A percentile compares a stretch with the other conserved stretches of the same genome.
phyloP scores from a whole-genome alignment of 768 basidiomycete genomes.

The Galerina sulciceps region DNA sequence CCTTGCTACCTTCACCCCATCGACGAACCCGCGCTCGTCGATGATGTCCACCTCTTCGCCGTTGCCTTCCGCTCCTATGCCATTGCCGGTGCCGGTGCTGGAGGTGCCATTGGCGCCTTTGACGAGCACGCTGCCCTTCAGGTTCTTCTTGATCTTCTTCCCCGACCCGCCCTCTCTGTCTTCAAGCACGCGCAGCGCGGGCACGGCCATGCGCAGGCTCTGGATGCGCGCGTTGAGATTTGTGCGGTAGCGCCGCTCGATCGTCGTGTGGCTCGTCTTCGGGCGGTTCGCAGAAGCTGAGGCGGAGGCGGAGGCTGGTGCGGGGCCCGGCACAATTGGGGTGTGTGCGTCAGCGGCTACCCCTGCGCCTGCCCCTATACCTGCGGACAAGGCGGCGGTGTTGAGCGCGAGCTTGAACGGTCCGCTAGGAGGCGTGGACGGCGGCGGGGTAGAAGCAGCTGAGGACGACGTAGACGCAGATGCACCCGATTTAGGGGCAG shows the following conservation, averaged over 20 bases:
- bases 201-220: slow-evolving; percentile 78
- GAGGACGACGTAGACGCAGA: slow-evolving; percentile 46
- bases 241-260: slow-evolving; percentile 86
- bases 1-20: slow-evolving; percentile 90
- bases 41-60: slow-evolving; percentile 57
- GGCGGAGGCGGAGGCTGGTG: slow-evolving; percentile 16
- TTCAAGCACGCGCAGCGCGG: slow-evolving; percentile 81
- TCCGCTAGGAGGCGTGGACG: slow-evolving; percentile 40
- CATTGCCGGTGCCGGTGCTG: slow-evolving; percentile 22
- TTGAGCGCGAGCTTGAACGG: slow-evolving; percentile 21
- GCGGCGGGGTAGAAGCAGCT: slow-evolving; percentile 47
- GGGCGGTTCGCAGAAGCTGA: too few relatives aligned
- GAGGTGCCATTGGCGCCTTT: slow-evolving; percentile 31
- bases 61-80: slow-evolving; percentile 32
- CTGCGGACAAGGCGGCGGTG: slow-evolving; percentile 13
- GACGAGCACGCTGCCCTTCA: slow-evolving; percentile 41
- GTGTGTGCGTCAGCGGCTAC: neutral
- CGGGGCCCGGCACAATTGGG: neutral
- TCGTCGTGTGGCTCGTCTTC: slow-evolving; percentile 91
- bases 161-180: slow-evolving; percentile 50
- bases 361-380: too few relatives aligned
- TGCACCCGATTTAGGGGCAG: slow-evolving; percentile 27
- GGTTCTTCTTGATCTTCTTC: slow-evolving; percentile 52
- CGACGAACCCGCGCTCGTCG: slow-evolving; percentile 86
- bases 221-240: slow-evolving; percentile 89